Conservation (phyloP, 495 filamentous ascomycete genomes). For the Geoglossum glabrum region DNA sequence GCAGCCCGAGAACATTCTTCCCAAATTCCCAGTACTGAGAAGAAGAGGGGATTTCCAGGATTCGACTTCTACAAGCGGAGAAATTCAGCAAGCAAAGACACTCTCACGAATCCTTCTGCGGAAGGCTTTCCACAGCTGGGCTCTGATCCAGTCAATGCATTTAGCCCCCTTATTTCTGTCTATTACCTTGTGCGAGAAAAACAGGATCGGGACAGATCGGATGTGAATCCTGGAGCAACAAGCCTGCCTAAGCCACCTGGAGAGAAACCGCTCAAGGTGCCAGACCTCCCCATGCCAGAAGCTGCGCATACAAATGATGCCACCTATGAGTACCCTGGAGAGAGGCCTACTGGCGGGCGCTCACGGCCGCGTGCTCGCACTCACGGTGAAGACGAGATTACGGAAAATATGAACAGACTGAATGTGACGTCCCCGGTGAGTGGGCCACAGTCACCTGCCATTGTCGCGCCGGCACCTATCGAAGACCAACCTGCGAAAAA, state of each 20-base stretch:
- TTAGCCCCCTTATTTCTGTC: conserved; percentile 76
- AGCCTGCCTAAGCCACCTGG: conserved; percentile 32
- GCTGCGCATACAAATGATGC: conserved; percentile 80
- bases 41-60: conserved; percentile 55
- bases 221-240: conserved; percentile 40
- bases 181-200: conserved; percentile 96
- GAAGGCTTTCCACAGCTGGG: conserved; percentile 60
- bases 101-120: conserved; percentile 62
- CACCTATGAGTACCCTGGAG: conserved; percentile 63
- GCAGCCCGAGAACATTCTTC: conserved; percentile 43
- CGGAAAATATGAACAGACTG: conserved; percentile 52
- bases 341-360: conserved; percentile 56
- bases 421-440: conserved; percentile 31
- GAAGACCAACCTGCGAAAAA: conserved; percentile 54
- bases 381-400: conserved; percentile 85
- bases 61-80: conserved; percentile 96
- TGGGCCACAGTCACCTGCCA: conserved; percentile 31
- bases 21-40: conserved; percentile 48
- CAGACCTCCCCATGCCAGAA: conserved; percentile 60
- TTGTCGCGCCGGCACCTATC: conserved; percentile 29
- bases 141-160: conserved; percentile 81
- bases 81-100: conserved; percentile 80
- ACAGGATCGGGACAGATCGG: conserved; percentile 55
- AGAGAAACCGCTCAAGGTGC: conserved; percentile 42
- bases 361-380: conserved; percentile 74